phyloP scores from a whole-genome alignment of 2,329 filamentous ascomycete species.

The Fusarium pseudonygamai region DNA sequence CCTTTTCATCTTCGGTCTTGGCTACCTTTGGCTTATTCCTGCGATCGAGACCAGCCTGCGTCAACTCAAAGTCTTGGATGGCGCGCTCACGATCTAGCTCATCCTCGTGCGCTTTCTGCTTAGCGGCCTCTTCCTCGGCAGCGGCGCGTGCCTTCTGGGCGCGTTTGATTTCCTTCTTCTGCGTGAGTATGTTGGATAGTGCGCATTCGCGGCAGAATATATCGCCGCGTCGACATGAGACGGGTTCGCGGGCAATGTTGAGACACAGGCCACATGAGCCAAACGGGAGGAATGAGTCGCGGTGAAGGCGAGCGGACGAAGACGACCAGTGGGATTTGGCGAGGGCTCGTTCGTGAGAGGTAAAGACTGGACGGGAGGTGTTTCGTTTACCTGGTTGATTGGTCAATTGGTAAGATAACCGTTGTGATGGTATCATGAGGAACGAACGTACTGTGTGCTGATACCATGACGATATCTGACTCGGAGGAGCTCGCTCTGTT shows the following conservation, averaged over 20 bases:
- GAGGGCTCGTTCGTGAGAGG: constrained; percentile 85
- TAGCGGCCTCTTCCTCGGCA: constrained; percentile 68
- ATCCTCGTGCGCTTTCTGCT: constrained; percentile 68
- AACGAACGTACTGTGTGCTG: constrained; percentile 55
- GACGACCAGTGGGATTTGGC: constrained; percentile 85
- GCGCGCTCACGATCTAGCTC: constrained; percentile 76
- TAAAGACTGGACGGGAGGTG: constrained; percentile 93
- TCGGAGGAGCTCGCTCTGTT: constrained; percentile 1
- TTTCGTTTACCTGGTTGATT: constrained; percentile 76
- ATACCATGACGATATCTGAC: constrained; percentile 44
- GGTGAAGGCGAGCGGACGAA: constrained; percentile 82
- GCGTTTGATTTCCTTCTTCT: constrained; percentile 91
- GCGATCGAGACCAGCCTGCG: constrained; percentile 74
- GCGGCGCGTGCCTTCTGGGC: constrained; percentile 72
- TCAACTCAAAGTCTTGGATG: constrained; percentile 83
- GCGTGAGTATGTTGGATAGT: constrained; percentile 86
- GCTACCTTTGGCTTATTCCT: constrained; percentile 51
- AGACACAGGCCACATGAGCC: constrained; percentile 90
- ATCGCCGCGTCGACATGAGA: constrained; percentile 85
- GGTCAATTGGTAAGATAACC: not conserved
- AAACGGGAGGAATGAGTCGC: constrained; percentile 93
- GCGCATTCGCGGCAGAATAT: constrained; percentile 97
- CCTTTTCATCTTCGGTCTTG: constrained; percentile 44
- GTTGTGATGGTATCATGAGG: not conserved
- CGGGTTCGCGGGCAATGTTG: constrained; percentile 80